Conservation (phyloP, 2,329 filamentous ascomycete species). For the Fusarium papillatum region DNA sequence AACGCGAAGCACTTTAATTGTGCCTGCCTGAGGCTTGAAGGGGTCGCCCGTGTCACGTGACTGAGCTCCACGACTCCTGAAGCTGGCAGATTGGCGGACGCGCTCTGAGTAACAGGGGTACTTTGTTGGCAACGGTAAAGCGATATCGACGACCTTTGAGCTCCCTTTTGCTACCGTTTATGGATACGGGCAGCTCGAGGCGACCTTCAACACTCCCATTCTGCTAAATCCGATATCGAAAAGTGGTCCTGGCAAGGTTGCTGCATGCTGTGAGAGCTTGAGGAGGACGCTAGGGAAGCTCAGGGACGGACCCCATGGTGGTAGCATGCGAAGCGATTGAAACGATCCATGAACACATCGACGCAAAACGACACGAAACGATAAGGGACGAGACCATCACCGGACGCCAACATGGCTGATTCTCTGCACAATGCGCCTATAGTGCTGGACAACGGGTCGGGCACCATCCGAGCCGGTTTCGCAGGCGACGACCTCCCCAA, state of each 20-base stretch:
- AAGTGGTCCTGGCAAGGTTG: conserved; percentile 7
- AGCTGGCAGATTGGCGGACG: conserved; percentile 42
- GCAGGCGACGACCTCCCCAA: conserved; percentile 96
- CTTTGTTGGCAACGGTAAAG: conserved; percentile 29
- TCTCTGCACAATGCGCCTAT: conserved; percentile 96
- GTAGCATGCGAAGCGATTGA: conserved; percentile 35
- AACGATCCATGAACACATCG: conserved; percentile 30
- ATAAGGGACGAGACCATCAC: conserved; percentile 4
- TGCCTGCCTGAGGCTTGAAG: conserved; percentile 50
- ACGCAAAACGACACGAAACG: conserved; percentile 16
- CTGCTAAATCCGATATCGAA: conserved; percentile 20
- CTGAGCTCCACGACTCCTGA: conserved; percentile 43
- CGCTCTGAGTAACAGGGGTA: conserved; percentile 40
- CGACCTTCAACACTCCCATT: conserved; percentile 6
- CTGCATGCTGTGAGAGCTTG: conserved; percentile 39
- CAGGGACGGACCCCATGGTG: conserved; percentile 30
- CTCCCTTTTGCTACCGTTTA: conserved; percentile 25
- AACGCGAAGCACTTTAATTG: conserved; percentile 56
- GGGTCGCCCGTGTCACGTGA: conserved; percentile 47
- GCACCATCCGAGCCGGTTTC: conserved; percentile 96
- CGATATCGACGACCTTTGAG: conserved; percentile 37
- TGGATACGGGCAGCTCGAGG: conserved; percentile 38
- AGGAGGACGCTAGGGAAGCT: conserved; percentile 31
- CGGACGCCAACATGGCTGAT: conserved; percentile 62
- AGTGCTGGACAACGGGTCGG: conserved; percentile 98